Conservation (phyloP, 768 basidiomycete genomes). For the Rhodosporidiobolus odoratus region DNA sequence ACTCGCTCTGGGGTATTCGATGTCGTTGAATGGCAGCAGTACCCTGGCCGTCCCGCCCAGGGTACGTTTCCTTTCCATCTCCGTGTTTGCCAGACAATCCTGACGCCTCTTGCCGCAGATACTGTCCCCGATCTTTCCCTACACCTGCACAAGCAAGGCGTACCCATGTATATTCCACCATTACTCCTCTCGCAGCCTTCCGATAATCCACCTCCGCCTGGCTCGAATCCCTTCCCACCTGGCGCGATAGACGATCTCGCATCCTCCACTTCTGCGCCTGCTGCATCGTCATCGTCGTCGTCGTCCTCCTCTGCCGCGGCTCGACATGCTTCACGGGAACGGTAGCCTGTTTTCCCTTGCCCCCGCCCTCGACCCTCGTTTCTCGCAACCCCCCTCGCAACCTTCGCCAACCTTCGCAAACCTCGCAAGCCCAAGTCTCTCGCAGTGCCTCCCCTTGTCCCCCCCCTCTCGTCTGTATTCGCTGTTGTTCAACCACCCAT, state of each 20-base stretch:
- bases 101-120: slow-evolving; percentile 5
- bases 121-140: slow-evolving; percentile 55
- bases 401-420: too few species aligned
- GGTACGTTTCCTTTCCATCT: slow-evolving; percentile 54
- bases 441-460: too few species aligned
- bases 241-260: neutral
- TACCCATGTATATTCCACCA: slow-evolving; percentile 54
- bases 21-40: slow-evolving; percentile 65
- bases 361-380: too few species aligned
- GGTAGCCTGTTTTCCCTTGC: too few species aligned
- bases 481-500: too few species aligned
- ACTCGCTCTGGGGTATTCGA: slow-evolving; percentile 72
- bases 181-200: slow-evolving; percentile 14
- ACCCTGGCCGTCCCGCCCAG: slow-evolving; percentile 57
- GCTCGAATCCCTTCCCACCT: slow-evolving; percentile 26
- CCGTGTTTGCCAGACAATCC: neutral
- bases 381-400: too few species aligned
- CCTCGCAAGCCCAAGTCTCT: too few species aligned
- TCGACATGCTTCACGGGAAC: too few species aligned
- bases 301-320: neutral
- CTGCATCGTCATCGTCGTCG: neutral
- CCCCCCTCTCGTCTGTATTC: too few species aligned
- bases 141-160: slow-evolving; percentile 58
- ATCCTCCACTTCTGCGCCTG: neutral
- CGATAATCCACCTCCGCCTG: slow-evolving; percentile 18